Evolutionary conservation across 169 alveolate species (phyloP), one percentile per base, ranked within the genome.

Genomic region (Eimeria necatrix): DNA sequence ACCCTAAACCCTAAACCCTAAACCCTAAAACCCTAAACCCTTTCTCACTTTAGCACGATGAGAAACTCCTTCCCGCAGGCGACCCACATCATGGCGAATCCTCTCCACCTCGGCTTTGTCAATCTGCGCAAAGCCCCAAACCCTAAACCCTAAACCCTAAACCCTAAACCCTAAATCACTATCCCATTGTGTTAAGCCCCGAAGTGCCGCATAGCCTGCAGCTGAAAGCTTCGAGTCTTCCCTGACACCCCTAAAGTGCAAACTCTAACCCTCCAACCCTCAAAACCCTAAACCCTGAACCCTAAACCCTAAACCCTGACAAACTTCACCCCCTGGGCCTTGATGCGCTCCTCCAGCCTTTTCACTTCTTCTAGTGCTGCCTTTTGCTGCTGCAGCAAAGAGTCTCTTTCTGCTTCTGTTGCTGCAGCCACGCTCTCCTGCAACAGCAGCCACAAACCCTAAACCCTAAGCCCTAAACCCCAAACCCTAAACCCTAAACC

Each of bases 51-150:
- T 76, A 9, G 87, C 10, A 0, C 87, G 87, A 49, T 76, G 87
- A 48, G 87, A 46, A 8, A 76, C 61, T 10, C 87, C 87, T 16
- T 76, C 87, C 41, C 87, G 87, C 4, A 76, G 87, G n/a, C 87
- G 59, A 6, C 64, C 32, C 12, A 76, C 46, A 48, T 76, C 87
- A 12, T 76, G 87, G 12, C 87, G 87, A 49, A 76, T 76, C 51
- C 61, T 4, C n/a, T 76, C 87, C 68, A 76, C 87, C 61, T 76
- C 87, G 14, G 87, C 87, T 64, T 76, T 76, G 87, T 76, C 87
- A 12, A 76, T 76, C 87, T 76, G 87, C 64, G 18, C 14, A 14
- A 9, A 64, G n/a, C 64, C 64, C 41, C 2, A 32, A 32, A 2
- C 41, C 41, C 2, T 32, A 71, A 24, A 26, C 83, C 83, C 83